Evolutionary conservation across 2,329 filamentous ascomycete species (phyloP).

Genomic region (Fusarium falciforme): DNA sequence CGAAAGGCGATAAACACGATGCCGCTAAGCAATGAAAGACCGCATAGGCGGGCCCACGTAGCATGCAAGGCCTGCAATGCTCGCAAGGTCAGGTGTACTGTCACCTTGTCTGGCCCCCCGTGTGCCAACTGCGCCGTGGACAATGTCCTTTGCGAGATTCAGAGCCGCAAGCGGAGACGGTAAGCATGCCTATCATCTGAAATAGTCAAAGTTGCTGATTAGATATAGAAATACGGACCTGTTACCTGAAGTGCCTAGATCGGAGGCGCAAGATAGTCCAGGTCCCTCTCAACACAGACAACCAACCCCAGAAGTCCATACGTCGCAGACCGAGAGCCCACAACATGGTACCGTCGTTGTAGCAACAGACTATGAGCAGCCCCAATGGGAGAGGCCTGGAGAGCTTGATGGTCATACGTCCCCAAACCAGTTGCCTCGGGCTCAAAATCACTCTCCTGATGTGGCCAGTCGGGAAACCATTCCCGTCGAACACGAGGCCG

Average conservation of each 20-base stretch:
- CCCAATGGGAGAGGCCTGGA: background rate
- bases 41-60: constrained; percentile 22
- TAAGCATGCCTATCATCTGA: background rate
- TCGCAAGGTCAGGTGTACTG: constrained; percentile 40
- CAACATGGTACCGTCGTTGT: background rate
- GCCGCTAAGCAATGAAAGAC: background rate
- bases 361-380: constrained; percentile 2
- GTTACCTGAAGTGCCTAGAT: background rate
- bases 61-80: constrained; percentile 29
- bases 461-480: background rate
- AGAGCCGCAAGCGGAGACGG: constrained; percentile 11
- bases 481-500: background rate
- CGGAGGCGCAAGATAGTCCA: background rate
- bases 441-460: background rate
- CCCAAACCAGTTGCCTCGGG: background rate
- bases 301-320: background rate
- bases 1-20: background rate
- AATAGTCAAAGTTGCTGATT: background rate
- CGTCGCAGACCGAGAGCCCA: background rate
- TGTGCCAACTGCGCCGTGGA: constrained; percentile 40
- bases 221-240: background rate
- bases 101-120: constrained; percentile 34
- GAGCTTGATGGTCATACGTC: background rate
- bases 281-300: background rate
- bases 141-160: constrained; percentile 30